These are phyloP conservation scores for Trametes sanguinea DNA, from an alignment of 768 basidiomycete genomes.

Conservation along the genomic window DNA sequence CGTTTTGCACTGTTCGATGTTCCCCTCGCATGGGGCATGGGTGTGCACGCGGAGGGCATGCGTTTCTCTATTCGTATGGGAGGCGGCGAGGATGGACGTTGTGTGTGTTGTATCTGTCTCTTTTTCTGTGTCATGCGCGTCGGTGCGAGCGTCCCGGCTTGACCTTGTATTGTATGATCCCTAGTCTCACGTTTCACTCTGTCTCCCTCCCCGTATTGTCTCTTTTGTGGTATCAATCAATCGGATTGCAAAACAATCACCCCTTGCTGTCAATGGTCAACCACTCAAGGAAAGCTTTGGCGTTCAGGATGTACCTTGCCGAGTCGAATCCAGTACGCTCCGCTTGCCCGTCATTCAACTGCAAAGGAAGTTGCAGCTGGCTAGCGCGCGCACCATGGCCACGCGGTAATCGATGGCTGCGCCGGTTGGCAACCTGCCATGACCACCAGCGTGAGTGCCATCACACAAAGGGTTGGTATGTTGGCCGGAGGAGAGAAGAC, in stretches of 20 bases:
- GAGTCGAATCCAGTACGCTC: too few relatives aligned
- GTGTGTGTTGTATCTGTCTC: constrained; percentile 20
- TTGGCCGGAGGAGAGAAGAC: too few relatives aligned
- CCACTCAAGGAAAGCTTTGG: too few relatives aligned
- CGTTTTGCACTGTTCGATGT: neutral
- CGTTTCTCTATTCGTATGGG: neutral
- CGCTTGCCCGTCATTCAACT: too few relatives aligned
- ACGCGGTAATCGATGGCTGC: too few relatives aligned
- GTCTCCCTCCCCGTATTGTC: constrained; percentile 4
- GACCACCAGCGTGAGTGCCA: too few relatives aligned
- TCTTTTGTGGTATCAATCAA: constrained; percentile 5
- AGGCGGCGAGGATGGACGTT: constrained; percentile 7
- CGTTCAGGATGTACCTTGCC: too few relatives aligned
- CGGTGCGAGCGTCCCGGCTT: constrained; percentile 14
- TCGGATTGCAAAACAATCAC: neutral
- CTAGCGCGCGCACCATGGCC: too few relatives aligned
- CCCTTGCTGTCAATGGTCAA: neutral
- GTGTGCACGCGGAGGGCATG: neutral
- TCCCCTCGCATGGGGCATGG: neutral
- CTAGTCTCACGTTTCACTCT: constrained; percentile 4
- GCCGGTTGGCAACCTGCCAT: too few relatives aligned
- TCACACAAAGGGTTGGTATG: too few relatives aligned
- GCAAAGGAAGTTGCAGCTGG: too few relatives aligned
- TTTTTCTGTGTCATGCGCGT: constrained; percentile 7
- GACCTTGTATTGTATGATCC: constrained; percentile 23